Conservation (phyloP, 139 green algal genomes). For the Pleodorina starrii region DNA sequence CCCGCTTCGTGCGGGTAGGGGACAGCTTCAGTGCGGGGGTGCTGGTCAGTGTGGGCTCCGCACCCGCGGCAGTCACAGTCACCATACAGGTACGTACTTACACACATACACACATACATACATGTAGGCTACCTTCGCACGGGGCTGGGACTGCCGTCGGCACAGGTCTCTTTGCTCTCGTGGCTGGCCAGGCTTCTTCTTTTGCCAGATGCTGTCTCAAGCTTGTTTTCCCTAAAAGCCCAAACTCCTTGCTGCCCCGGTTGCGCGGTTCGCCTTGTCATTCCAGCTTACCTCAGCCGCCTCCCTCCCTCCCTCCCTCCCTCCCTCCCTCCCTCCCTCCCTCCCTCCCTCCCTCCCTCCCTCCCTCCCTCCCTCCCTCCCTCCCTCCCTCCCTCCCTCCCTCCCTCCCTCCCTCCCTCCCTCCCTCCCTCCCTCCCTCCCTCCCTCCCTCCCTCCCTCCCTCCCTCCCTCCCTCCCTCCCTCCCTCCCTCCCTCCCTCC, state of each 20-base stretch:
- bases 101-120: neutral
- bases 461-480: neutral
- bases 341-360: neutral
- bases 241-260: neutral
- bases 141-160: no score
- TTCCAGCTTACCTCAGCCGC: neutral
- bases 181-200: no score
- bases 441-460: neutral
- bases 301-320: neutral
- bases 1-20: conserved; percentile 70
- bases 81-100: neutral
- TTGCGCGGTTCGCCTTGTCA: neutral
- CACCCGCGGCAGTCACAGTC: conserved; percentile 5
- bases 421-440: neutral
- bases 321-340: neutral
- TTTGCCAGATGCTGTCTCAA: no score
- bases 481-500: neutral
- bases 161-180: no score
- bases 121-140: no score
- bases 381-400: neutral
- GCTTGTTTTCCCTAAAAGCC: no score
- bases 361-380: neutral
- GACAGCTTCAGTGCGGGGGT: conserved; percentile 74
- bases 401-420: neutral
- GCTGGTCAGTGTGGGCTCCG: conserved; percentile 57